These are phyloP conservation scores for Solanum bulbocastanum DNA, from an alignment of 257 asterid species.

Conservation along the genomic window DNA sequence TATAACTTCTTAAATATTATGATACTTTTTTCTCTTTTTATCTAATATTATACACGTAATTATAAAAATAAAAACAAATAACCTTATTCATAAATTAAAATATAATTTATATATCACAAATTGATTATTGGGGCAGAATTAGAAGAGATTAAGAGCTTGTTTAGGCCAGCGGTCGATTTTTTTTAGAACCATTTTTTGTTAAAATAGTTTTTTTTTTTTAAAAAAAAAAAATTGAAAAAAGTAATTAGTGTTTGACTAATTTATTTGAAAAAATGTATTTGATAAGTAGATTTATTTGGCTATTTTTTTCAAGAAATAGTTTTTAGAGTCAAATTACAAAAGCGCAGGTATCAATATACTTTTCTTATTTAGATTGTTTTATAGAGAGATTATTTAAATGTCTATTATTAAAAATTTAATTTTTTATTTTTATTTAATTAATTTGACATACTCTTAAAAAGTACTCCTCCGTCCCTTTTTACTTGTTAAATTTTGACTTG, in stretches of 20 bases:
- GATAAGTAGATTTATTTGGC: neutral
- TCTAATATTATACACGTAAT: neutral
- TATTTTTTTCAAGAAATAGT: neutral
- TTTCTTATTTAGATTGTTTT: neutral
- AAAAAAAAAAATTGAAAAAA: neutral
- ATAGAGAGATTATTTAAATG: no score
- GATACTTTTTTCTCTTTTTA: neutral
- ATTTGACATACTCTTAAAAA: neutral
- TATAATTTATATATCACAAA: neutral
- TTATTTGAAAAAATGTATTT: no score
- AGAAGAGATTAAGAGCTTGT: neutral
- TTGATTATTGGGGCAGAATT: neutral
- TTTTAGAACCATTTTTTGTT: neutral
- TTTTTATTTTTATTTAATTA: no score
- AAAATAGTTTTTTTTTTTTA: no score
- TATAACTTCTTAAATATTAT: neutral
- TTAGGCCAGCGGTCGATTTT: neutral
- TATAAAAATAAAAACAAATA: neutral
- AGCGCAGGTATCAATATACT: neutral
- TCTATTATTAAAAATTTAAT: no score
- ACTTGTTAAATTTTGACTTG: neutral
- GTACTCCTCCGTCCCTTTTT: neutral
- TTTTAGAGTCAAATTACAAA: neutral
- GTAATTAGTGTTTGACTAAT: no score
- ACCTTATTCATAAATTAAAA: neutral